Base-by-base conservation (phyloP, 768 basidiomycete species). In the Termitomyces heimii region DNA sequence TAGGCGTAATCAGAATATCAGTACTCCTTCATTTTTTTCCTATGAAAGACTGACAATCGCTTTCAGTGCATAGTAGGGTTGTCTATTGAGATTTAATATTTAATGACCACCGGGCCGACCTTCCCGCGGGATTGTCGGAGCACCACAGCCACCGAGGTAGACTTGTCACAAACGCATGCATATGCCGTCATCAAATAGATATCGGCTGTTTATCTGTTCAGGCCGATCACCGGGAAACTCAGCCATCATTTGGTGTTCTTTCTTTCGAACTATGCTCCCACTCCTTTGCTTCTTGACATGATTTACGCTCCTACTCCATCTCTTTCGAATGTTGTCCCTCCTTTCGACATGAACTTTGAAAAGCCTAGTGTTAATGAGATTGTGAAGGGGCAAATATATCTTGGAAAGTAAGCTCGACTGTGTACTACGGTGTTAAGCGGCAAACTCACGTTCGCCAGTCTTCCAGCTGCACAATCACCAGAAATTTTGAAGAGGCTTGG, bases 391-490 rank as follows among this genome's bases (percentile, higher is more conserved):
- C 71, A 75, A 57, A 54, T 79, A 18, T 79, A 70, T 58, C 66
- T 78, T 35, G 74, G 76, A 66, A 78, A 77, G 77, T 76, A 55
- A 61, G 75, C 6, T n/a, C 44, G 24, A 49, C 28, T 5, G 29
- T 14, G n/a, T 24, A 58, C 22, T 50, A 28, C 37, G 5, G 13
- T 9, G 28, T 50, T 49, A 51, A 31, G 34, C 51, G 49, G 18
- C 28, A 53, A 26, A 57, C 52, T 29, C 29, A 42, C 26, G n/a
- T 56, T 28, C 40, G 26, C 14, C 55, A 80, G 79, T 58, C 55
- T 78, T 32, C 63, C 72, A 4, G 73, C 74, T 39, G 77, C 76
- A 5, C 52, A 65, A 18, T 75, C 68, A 50, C 53, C 55, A 5
- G 69, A 73, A 22, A 64, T 66, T 43, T 69, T 65, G 37, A 55